Base-by-base conservation (phyloP, 108 stramenopile genomes). In the Cyclotella cryptica region DNA sequence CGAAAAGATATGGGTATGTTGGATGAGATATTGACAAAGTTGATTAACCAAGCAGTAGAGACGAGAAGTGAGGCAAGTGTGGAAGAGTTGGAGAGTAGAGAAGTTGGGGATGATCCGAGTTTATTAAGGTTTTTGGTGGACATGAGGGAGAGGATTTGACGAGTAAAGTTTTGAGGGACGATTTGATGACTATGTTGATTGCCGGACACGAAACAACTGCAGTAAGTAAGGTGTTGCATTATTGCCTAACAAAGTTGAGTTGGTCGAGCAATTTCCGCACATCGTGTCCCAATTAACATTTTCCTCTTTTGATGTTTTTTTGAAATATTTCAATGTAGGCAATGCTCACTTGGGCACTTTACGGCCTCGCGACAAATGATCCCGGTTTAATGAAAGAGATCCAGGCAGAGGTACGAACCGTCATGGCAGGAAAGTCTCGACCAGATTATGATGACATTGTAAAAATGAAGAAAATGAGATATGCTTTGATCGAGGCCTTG, bases 131-230 rank as follows among this genome's bases (percentile, higher is more conserved):
- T 96, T 71, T 72, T 96, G 54, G 92, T 92, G 4, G 92, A 93
- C 74, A 95, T 96, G 93, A 77, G 96, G 93, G 91, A n/a, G 96
- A 96, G 61, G 96, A 96, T 74, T 69, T 93, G 63, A 85, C 89
- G 11, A 87, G 88, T 52, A 90, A 71, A 62, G 88, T 86, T 17
- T 74, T 96, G 49, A 84, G 96, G 12, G 96, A 96, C 85, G 96
- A 96, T 83, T 77, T 96, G 42, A 96, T 96, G 96, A 96, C 96
- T 5, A 96, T 96, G 96, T 74, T 96, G 45, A 94, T 96, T 74
- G 96, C 92, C 12, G 90, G 89, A 3, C 94, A 96, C 69, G 95
- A 96, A 84, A 96, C 95, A 9, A 96, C 94, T 21, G 95, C 95
- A 40, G 80, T 81, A 22, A 81, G 80, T 35, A 5, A 35, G 2